Percentiles rank a stretch among this genome's conserved stretches.
Evolutionary conservation across 306 rosid species (phyloP).

Genomic region (Erythrophleum fordii): DNA sequence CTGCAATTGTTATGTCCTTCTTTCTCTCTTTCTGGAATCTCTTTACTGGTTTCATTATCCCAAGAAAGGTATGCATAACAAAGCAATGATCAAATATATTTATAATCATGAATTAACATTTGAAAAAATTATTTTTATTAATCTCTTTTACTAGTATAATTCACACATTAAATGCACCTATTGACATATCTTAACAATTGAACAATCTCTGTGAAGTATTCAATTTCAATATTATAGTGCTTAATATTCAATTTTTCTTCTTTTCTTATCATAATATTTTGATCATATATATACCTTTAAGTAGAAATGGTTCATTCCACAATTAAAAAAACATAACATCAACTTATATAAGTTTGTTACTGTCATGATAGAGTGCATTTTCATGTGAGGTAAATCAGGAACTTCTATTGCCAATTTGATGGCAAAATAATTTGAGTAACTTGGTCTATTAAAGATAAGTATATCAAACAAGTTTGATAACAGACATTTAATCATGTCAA

Average conservation of each 20-base stretch:
- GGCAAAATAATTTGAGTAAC: neutral
- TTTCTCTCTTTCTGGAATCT: constrained; percentile 63
- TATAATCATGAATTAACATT: constrained; percentile 2
- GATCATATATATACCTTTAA: neutral
- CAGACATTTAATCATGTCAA: neutral
- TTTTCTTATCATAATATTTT: neutral
- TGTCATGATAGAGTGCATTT: neutral
- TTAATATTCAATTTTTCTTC: neutral
- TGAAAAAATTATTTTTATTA: neutral
- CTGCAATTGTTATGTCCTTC: constrained; percentile 63
- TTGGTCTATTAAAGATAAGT: too few species aligned
- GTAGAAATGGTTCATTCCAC: neutral
- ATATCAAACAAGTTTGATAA: neutral
- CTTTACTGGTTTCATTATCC: constrained; percentile 62
- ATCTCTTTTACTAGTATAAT: neutral
- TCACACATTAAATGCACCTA: constrained; percentile 19
- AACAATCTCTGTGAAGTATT: neutral
- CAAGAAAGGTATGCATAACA: constrained; percentile 49
- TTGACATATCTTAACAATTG: neutral
- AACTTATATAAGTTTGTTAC: neutral
- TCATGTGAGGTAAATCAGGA: neutral
- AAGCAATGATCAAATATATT: constrained; percentile 19
- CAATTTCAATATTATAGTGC: neutral
- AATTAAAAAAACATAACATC: neutral
- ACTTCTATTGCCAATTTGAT: neutral